Base-by-base conservation (phyloP, 768 basidiomycete species). In the Boletus sp. region DNA sequence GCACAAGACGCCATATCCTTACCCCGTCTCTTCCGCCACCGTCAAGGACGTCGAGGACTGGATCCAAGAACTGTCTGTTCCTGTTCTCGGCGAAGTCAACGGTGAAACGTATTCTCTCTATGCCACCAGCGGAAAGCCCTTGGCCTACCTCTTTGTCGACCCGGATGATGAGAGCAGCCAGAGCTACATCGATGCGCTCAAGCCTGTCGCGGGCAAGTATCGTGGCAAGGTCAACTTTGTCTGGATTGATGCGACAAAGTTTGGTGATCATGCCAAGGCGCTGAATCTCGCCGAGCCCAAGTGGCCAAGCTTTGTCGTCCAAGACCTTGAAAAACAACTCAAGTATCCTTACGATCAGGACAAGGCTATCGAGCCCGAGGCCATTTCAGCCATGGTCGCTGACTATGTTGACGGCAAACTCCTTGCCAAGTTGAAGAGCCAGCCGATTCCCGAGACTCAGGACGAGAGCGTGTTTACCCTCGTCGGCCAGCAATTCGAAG, bases 211-310 rank as follows among this genome's bases (percentile, higher is more conserved):
- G 7, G 77, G 84, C 51, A 83, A 86, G 69, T 84, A 83, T 80
- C 93, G 91, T 76, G 82, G 85, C 65, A 87, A 92, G 76, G 68
- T 98, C 71, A 97, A 97, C 86, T 97, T 98, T 72, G 96, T 98
- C 59, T 96, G 88, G 87, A 98, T 99, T 65, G 97, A 99, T 72
- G 94, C 93, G 24, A 76, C 89, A 76, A 94, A 94, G 73, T 99
- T 94, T 65, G 85, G 84, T 65, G 96, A 98, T 67, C 97, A 99
- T 77, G 97, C 89, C 63, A 94, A 93, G 75, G 90, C 92, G 2
- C 83, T 99, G 56, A 96, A 95, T 81, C 81, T 99, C 54, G 70
- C 72, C 29, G 91, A 93, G 67, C 74, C 85, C 64, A 88, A 89
- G 65, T 98, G 94, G 94, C 97, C 97, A 11, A 80, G 86, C 40